phyloP scores from a whole-genome alignment of 768 basidiomycete species.

The Leccinum broughii region DNA sequence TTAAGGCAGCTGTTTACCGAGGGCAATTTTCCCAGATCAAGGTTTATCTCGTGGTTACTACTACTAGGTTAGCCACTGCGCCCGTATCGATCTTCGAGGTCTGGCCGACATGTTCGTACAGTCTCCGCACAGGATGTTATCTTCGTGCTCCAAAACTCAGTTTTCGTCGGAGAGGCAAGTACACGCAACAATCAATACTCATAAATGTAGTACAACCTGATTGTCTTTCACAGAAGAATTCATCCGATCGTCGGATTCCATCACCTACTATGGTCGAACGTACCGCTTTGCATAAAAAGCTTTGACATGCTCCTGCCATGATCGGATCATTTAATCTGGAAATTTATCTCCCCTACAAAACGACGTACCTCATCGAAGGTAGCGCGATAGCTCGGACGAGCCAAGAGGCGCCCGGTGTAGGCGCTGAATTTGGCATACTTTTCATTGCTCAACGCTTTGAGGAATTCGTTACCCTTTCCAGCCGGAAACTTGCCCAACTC shows the following conservation, averaged over 20 bases:
- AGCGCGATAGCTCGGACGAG: conserved; percentile 51
- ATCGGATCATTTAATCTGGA: not conserved
- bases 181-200: not conserved
- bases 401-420: conserved; percentile 49
- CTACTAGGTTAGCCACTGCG: not conserved
- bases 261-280: conserved; percentile 6
- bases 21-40: not conserved
- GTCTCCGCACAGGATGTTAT: not conserved
- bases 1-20: not conserved
- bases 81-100: not conserved
- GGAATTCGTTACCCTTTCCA: conserved; percentile 48
- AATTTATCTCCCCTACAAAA: no score
- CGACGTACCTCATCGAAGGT: conserved; percentile 56
- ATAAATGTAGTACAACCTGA: not conserved
- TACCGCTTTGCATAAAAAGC: not conserved
- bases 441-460: conserved; percentile 38
- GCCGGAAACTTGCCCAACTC: conserved; percentile 52
- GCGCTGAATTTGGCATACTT: conserved; percentile 52
- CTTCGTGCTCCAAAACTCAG: not conserved
- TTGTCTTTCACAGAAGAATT: not conserved
- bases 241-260: not conserved
- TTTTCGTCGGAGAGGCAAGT: not conserved
- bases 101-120: not conserved
- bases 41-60: no score
- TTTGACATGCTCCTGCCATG: conserved; percentile 16